Base-by-base conservation (phyloP, 1,139 yeast species). In the Hyphopichia buzzinii region DNA sequence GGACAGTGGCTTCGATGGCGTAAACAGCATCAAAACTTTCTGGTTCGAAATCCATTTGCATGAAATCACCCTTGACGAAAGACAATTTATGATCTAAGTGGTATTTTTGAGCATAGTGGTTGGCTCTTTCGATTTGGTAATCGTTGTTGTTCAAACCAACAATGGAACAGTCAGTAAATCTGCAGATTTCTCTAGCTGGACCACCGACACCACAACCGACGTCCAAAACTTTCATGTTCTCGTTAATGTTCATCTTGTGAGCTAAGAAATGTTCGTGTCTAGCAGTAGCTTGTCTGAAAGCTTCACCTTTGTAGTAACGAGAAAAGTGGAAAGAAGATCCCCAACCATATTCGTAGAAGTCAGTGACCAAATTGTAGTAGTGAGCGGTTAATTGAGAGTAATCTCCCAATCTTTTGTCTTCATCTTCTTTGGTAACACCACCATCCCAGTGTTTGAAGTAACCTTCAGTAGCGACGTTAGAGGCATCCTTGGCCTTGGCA, bases 181-280 rank as follows among this genome's bases (percentile, higher is more conserved):
- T 79, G 46, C 84, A 76, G 57, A 92, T 92, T 69, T 92, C 96
- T 65, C 97, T 84, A 26, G 96, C 97, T 53, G 98, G 98, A 29
- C 98, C 98, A 59, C 98, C 98, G 52, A 92, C 96, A 74, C 98
- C 98, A 72, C 98, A 94, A 35, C 98, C 98, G 41, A 92, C 98
- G 62, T 94, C 98, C 54, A 92, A 77, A 19, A 94, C 98, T 56
- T 80, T 81, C 89, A 85, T 86, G 51, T 79, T 77, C 53, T 82
- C 86, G 53, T 73, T 62, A 54, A 92, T 69, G 44, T 84, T 84
- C 79, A 90, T 90, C 71, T 85, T 84, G 63, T 75, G 72, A 27
- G 98, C 98, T 54, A 92, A 72, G 66, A 78, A 92, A 67, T 92
- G 98, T 70, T 92, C 98, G 65, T 92, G 98, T 72, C 98, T 81